Evolutionary conservation across 2,329 filamentous ascomycete genomes (phyloP).

Genomic region (Penicillium sp.): DNA sequence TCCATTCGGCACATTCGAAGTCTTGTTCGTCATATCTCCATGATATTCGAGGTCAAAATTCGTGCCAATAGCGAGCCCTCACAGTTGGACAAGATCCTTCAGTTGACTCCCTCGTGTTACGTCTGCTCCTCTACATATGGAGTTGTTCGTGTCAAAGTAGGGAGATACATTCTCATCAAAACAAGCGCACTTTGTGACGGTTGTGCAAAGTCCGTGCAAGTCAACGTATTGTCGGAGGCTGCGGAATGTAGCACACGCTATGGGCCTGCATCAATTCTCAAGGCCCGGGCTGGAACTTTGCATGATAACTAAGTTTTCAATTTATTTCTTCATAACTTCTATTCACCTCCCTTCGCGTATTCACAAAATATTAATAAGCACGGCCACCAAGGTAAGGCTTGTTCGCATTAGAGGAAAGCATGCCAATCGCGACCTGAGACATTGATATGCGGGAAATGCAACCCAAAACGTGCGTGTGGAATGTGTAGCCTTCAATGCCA

Average conservation of each 20-base stretch:
- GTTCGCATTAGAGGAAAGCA: not conserved
- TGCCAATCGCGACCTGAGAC: not conserved
- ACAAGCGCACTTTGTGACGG: not conserved
- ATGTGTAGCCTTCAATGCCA: conserved; percentile 5
- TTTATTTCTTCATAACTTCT: not conserved
- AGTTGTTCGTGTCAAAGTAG: conserved; percentile 45
- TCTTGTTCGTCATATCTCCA: conserved; percentile 42
- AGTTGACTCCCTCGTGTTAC: conserved; percentile 44
- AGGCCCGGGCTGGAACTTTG: not conserved
- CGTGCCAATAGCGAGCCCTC: conserved; percentile 40
- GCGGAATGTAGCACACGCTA: conserved; percentile 6
- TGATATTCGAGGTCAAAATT: conserved; percentile 48
- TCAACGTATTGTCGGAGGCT: not conserved
- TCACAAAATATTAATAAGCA: not conserved
- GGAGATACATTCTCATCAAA: conserved; percentile 38
- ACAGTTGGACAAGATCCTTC: conserved; percentile 26
- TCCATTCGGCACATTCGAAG: conserved; percentile 43
- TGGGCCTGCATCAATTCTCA: not conserved
- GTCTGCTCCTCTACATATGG: conserved; percentile 36
- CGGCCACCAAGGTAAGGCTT: not conserved
- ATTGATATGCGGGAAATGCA: not conserved
- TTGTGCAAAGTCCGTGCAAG: not conserved
- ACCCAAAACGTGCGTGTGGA: conserved; percentile 3
- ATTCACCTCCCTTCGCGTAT: not conserved
- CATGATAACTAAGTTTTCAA: not conserved